These are phyloP conservation scores for Rhizophora mangle DNA, from an alignment of 345 rosid species.

Conservation along the genomic window DNA sequence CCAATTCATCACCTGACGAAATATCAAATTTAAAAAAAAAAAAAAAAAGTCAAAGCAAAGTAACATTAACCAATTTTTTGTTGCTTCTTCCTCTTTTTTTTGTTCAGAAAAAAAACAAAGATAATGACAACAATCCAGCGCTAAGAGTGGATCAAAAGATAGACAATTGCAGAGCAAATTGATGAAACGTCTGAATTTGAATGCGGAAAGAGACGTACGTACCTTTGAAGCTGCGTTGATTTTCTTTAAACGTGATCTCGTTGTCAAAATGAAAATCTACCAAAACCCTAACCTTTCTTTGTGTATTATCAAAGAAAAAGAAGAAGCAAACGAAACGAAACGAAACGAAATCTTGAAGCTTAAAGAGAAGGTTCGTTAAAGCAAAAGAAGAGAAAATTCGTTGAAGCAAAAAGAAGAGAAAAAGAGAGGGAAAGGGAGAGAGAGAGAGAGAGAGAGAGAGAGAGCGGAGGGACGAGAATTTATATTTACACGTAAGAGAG, in stretches of 20 bases:
- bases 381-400: not conserved
- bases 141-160: too few relatives aligned
- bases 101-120: too few relatives aligned
- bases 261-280: constrained; percentile 2
- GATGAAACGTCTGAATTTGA: too few relatives aligned
- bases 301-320: not conserved
- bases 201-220: not conserved
- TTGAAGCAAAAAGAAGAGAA: not conserved
- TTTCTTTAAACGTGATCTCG: not conserved
- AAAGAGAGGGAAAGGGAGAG: not conserved
- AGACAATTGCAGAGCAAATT: too few relatives aligned
- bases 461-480: not conserved
- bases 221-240: not conserved
- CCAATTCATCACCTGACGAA: constrained; percentile 13
- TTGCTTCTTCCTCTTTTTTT: too few relatives aligned
- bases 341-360: constrained; percentile 11
- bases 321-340: constrained; percentile 7
- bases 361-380: too few relatives aligned
- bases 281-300: constrained; percentile 5
- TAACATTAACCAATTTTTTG: too few relatives aligned
- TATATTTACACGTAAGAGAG: constrained; percentile 17
- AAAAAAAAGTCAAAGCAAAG: not conserved
- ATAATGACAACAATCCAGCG: too few relatives aligned
- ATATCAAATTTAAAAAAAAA: constrained; percentile 4
- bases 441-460: not conserved